Percentiles rank a stretch among this genome's conserved stretches.
These are phyloP conservation scores for Fraxinus sp. DNA, from an alignment of 305 asterid species.

Conservation along the genomic window DNA sequence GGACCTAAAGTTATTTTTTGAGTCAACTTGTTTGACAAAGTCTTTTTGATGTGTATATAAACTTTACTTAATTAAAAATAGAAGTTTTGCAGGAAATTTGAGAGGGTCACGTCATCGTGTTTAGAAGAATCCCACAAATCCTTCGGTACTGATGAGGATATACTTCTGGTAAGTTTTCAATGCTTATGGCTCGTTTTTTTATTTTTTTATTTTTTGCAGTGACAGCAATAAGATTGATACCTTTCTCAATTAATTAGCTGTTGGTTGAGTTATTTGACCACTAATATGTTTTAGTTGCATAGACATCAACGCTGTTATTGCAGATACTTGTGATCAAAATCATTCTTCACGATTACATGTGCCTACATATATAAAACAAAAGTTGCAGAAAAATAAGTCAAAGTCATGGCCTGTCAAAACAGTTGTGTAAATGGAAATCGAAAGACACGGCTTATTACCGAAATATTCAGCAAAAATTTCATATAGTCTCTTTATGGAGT, in stretches of 20 bases:
- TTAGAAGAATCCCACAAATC: constrained; percentile 81
- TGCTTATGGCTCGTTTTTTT: neutral
- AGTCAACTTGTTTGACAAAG: neutral
- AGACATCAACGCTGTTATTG: neutral
- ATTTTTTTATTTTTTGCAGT: neutral
- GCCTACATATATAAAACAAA: neutral
- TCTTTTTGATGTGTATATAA: neutral
- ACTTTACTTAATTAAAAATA: neutral
- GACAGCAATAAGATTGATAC: neutral
- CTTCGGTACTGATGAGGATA: constrained; percentile 96
- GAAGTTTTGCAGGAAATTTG: constrained; percentile 53
- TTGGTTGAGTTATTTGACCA: neutral
- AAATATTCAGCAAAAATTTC: neutral
- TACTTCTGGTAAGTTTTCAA: constrained; percentile 64
- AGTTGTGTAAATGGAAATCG: neutral
- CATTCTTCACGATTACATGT: neutral
- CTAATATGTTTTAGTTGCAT: neutral
- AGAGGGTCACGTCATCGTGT: constrained; percentile 61
- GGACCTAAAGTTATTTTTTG: neutral
- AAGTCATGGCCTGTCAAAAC: neutral
- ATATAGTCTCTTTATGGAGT: neutral
- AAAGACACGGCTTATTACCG: neutral
- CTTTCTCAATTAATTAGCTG: neutral
- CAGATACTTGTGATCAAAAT: neutral
- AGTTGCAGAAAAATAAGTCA: neutral